Conservation (phyloP, 140 eudicot genomes). For the Erigeron philadelphicus region DNA sequence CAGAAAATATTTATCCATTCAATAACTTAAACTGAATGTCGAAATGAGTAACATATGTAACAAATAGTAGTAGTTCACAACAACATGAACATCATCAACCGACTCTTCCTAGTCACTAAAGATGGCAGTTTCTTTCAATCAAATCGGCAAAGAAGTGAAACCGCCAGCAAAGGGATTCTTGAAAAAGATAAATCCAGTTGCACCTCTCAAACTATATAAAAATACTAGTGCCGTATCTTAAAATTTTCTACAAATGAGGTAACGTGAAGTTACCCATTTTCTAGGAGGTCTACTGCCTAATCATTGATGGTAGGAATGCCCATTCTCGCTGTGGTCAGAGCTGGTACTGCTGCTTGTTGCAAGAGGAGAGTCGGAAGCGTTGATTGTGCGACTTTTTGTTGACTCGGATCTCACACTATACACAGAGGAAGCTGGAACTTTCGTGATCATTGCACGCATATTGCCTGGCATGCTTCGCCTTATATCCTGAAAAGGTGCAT, state of each 20-base stretch:
- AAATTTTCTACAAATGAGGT: conserved; percentile 13
- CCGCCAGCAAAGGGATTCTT: conserved; percentile 36
- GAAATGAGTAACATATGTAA: conserved; percentile 22
- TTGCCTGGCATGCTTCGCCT: conserved; percentile 66
- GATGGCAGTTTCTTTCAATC: neutral
- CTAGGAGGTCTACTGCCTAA: conserved; percentile 1
- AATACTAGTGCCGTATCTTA: neutral
- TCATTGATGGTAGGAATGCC: conserved; percentile 19
- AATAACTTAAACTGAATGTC: neutral
- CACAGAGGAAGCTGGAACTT: conserved; percentile 55
- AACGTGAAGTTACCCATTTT: conserved; percentile 12
- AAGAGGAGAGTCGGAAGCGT: conserved; percentile 48
- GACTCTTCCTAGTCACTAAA: conserved; percentile 19
- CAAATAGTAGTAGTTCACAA: conserved; percentile 22
- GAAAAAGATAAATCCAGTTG: conserved; percentile 35
- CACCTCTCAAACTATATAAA: conserved; percentile 13
- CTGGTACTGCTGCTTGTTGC: conserved; percentile 61
- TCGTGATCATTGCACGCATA: conserved; percentile 46
- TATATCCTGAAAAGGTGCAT: conserved; percentile 49
- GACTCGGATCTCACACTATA: conserved; percentile 56
- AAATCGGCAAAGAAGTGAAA: conserved; percentile 15
- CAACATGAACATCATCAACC: conserved; percentile 16
- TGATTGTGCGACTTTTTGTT: conserved; percentile 32
- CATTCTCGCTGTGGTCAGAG: conserved; percentile 42
- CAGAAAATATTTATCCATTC: too few relatives aligned